These are phyloP conservation scores for Talaromyces verruculosus DNA, from an alignment of 2,329 filamentous ascomycete species.

Conservation along the genomic window DNA sequence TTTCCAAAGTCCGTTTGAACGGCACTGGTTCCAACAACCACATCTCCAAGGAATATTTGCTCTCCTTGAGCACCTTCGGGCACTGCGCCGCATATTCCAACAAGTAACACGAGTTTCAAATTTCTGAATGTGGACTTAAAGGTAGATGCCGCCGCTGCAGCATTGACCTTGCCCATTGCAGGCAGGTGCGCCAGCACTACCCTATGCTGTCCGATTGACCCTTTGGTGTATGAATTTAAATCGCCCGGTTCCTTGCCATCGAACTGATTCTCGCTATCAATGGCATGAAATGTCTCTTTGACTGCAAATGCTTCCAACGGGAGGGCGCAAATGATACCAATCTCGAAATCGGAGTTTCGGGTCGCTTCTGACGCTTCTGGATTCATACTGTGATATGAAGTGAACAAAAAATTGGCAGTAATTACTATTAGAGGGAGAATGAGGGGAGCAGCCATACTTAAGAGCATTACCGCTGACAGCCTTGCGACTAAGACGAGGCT, in stretches of 20 bases:
- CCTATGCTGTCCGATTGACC: background rate
- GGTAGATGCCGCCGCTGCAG: constrained; percentile 22
- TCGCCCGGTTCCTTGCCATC: background rate
- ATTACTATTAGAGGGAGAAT: background rate
- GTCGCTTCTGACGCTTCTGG: background rate
- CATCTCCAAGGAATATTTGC: constrained; percentile 33
- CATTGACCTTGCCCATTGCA: constrained; percentile 13
- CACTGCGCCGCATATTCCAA: constrained; percentile 45
- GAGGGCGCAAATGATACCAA: constrained; percentile 8
- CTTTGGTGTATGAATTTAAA: constrained; percentile 12
- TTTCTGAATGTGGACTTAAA: constrained; percentile 35
- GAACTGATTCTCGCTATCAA: background rate
- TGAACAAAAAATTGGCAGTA: background rate
- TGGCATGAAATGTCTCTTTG: background rate
- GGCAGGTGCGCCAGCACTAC: constrained; percentile 14
- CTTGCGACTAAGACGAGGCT: background rate
- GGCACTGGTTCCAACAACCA: constrained; percentile 30
- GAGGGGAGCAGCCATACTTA: background rate
- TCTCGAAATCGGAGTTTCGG: constrained; percentile 4
- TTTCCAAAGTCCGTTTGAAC: constrained; percentile 32
- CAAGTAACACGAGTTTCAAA: constrained; percentile 38
- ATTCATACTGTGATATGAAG: background rate
- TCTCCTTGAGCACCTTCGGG: constrained; percentile 24
- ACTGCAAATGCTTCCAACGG: background rate
- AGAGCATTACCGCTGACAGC: background rate